phyloP scores from a whole-genome alignment of 345 rosid species.

The Eucalyptus cladocalyx region DNA sequence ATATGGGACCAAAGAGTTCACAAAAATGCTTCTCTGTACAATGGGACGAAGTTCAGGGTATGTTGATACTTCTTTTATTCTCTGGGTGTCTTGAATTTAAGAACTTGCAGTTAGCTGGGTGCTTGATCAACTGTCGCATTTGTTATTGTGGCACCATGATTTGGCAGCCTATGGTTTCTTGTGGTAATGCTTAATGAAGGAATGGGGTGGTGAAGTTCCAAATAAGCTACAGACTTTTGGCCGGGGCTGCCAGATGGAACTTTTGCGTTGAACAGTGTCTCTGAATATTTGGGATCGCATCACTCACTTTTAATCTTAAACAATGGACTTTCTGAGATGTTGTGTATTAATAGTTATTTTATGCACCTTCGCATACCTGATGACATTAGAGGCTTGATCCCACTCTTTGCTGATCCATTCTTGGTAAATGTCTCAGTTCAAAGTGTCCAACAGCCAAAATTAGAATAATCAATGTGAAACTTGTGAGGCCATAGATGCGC shows the following conservation, averaged over 20 bases:
- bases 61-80: neutral
- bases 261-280: neutral
- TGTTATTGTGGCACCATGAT: neutral
- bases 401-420: neutral
- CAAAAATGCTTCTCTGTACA: conserved; percentile 50
- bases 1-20: conserved; percentile 61
- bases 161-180: neutral
- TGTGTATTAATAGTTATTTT: neutral
- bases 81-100: neutral
- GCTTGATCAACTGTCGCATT: neutral
- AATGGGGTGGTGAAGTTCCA: neutral
- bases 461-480: neutral
- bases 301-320: neutral
- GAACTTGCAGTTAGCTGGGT: neutral
- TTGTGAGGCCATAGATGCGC: neutral
- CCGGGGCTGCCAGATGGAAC: neutral
- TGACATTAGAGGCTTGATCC: neutral
- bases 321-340: neutral
- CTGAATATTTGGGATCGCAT: neutral
- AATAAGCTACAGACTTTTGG: neutral
- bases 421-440: neutral
- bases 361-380: neutral
- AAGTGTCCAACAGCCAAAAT: neutral
- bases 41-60: conserved; percentile 87
- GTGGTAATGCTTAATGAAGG: neutral